Base-by-base conservation (phyloP, 148 eudicot genomes). In the Spergularia marina region DNA sequence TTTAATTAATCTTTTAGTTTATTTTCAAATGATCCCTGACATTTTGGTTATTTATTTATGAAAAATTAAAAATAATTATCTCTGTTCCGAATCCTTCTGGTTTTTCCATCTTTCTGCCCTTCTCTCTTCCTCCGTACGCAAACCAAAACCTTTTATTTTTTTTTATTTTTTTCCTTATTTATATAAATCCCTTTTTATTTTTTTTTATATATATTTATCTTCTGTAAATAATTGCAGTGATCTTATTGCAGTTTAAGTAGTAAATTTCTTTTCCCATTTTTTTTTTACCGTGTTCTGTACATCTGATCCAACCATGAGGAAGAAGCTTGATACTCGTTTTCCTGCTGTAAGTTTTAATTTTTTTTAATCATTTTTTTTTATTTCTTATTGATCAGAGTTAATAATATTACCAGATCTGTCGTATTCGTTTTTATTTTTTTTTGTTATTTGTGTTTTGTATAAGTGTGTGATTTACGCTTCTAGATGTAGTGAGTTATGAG, bases 321-420 rank as follows among this genome's bases (percentile, higher is more conserved):
- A 86, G 84, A 86, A 84, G 84, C 89, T 86, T 65, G 89, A 86
- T 76, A 86, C 89, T 75, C 89, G 87, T 74, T 86, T 86, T 73
- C 89, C 89, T 65, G 89, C 89, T 78, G 89, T 86, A 80, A 82
- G 84, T 80, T 77, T 76, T 65, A 61, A 53, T 72, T 64, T 65
- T 36, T 63, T 59, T 12, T n/a, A 68, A n/a, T 23, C 34, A 21
- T 16, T 57, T 34, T 34, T 53, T 16, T 52, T 17, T 16, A 56
- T 75, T 77, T 71, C 13, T 70, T 18, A 23, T 51, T 74, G 76
- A 66, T 57, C 65, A 64, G 4, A 55, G 52, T 2, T 74, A 36
- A 36, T 75, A 10, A 4, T 71, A 34, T 72, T 58, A 72, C 16
- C 60, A 70, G 82, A 82, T 82, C 84, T 82, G 23, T 66, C 36